Evolutionary conservation across 2,329 filamentous ascomycete species (phyloP).

Genomic region (Raffaelea ambrosiae): DNA sequence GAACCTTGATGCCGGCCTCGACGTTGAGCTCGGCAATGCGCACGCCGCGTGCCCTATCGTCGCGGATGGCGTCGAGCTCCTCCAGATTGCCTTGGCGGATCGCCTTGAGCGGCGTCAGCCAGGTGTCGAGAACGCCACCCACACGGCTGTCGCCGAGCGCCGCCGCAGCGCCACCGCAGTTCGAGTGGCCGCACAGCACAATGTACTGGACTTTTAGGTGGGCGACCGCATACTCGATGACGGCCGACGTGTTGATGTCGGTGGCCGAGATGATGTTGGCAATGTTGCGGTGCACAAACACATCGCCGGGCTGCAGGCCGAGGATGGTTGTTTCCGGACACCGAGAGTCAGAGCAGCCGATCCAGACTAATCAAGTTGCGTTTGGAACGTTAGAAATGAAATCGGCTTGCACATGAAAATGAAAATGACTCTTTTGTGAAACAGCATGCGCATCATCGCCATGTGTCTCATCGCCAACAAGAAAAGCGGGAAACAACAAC

Average conservation of each 20-base stretch:
- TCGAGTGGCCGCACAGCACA: constrained; percentile 60
- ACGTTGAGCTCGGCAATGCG: constrained; percentile 74
- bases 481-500: not conserved
- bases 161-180: constrained; percentile 58
- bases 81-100: constrained; percentile 36
- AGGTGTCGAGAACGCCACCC: constrained; percentile 46
- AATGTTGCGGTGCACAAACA: constrained; percentile 87
- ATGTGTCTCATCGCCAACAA: too few relatives aligned
- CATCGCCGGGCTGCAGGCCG: constrained; percentile 69
- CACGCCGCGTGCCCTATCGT: constrained; percentile 45
- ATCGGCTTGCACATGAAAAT: too few relatives aligned
- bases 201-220: constrained; percentile 65
- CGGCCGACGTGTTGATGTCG: constrained; percentile 66
- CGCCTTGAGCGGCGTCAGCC: constrained; percentile 42
- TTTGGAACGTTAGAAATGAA: too few relatives aligned
- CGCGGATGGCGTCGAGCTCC: constrained; percentile 45
- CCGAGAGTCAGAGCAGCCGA: constrained; percentile 80
- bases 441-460: too few relatives aligned
- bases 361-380: constrained; percentile 50
- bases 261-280: constrained; percentile 70
- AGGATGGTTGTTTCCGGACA: constrained; percentile 77
- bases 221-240: constrained; percentile 71
- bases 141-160: constrained; percentile 39
- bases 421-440: too few relatives aligned
- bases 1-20: constrained; percentile 53